Evolutionary conservation across 257 asterid species (phyloP).

Genomic region (Solanum gracilifrons): DNA sequence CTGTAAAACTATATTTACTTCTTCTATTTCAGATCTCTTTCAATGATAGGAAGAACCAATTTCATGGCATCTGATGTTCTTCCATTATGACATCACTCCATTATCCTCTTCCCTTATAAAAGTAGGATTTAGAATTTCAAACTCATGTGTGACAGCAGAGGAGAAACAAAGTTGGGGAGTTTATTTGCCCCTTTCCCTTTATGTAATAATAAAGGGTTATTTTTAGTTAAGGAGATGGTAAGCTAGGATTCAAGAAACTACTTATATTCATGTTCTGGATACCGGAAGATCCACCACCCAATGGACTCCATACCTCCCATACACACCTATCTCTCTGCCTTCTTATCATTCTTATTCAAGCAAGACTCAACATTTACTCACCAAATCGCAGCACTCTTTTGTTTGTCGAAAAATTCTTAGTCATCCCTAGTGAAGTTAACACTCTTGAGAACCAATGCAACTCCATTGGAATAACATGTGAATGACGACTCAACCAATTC

Average conservation of each 20-base stretch:
- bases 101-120: not conserved
- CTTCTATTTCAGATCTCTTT: not conserved
- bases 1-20: not conserved
- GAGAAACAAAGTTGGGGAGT: not conserved
- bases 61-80: not conserved
- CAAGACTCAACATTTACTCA: conserved; percentile 33
- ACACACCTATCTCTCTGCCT: conserved; percentile 22
- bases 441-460: conserved; percentile 25
- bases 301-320: conserved; percentile 28
- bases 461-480: conserved; percentile 53
- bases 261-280: not conserved
- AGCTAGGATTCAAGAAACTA: not conserved
- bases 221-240: not conserved
- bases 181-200: not conserved
- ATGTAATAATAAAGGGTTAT: not conserved
- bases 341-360: conserved; percentile 25
- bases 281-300: not conserved
- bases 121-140: not conserved
- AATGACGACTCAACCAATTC: conserved; percentile 21
- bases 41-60: not conserved
- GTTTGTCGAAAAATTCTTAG: conserved; percentile 25
- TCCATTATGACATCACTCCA: not conserved
- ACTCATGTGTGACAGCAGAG: not conserved
- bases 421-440: conserved; percentile 17
- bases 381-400: conserved; percentile 33